These are phyloP conservation scores for Penicillium arizonense DNA, from an alignment of 495 filamentous ascomycete genomes.

Conservation along the genomic window DNA sequence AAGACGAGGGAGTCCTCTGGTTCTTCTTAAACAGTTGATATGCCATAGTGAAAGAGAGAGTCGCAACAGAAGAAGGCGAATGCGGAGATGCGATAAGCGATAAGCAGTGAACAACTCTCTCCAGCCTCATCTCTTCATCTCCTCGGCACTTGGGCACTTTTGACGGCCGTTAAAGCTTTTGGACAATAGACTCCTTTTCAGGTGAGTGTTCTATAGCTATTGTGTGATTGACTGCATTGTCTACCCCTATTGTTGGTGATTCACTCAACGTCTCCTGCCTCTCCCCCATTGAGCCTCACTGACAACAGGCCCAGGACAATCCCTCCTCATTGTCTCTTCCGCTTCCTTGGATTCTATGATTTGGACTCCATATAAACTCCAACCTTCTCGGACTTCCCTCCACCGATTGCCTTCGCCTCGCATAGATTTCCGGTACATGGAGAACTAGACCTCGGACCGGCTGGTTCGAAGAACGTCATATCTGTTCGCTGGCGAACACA, in stretches of 20 bases:
- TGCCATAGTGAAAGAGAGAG: constrained; percentile 28
- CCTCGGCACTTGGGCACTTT: neutral
- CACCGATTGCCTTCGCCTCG: constrained; percentile 20
- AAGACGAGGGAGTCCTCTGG: constrained; percentile 21
- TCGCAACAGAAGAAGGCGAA: constrained; percentile 10
- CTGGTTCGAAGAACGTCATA: constrained; percentile 19
- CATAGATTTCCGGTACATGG: constrained; percentile 30
- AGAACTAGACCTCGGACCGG: constrained; percentile 23
- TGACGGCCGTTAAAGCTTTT: too few species aligned
- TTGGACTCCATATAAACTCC: constrained; percentile 9
- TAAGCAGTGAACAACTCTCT: constrained; percentile 31
- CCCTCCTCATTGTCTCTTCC: neutral
- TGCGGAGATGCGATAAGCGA: constrained; percentile 47
- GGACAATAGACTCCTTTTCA: constrained; percentile 11
- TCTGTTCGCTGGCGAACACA: constrained; percentile 28
- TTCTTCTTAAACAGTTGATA: constrained; percentile 44
- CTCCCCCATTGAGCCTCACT: constrained; percentile 3
- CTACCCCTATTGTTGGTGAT: constrained; percentile 6
- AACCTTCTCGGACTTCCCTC: constrained; percentile 11
- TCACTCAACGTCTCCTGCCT: neutral
- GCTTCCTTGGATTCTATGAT: neutral
- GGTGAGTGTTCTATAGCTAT: constrained; percentile 8
- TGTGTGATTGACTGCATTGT: neutral
- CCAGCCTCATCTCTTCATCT: constrained; percentile 9
- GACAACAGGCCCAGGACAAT: constrained; percentile 5